Conservation (phyloP, 1,284 basidiomycete species). For the Apiotrichum brassicae region DNA sequence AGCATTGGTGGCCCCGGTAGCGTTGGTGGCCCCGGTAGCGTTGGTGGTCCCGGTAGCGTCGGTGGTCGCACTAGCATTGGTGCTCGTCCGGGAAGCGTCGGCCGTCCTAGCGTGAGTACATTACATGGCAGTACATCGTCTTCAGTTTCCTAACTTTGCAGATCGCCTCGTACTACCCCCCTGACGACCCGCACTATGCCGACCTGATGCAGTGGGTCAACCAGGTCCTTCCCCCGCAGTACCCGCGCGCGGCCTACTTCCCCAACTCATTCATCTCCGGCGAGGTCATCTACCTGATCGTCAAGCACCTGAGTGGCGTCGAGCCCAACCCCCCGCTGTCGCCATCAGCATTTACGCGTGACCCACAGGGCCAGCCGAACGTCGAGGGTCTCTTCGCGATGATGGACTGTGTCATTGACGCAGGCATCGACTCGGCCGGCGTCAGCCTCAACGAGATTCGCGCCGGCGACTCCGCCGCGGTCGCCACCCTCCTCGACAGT, state of each 20-base stretch:
- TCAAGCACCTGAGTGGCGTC: slow-evolving; percentile 42
- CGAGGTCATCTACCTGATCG: slow-evolving; percentile 46
- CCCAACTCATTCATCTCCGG: slow-evolving; percentile 48
- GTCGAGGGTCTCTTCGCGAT: slow-evolving; percentile 82
- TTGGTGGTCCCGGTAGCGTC: too few species aligned
- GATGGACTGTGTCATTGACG: slow-evolving; percentile 81
- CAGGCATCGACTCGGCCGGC: slow-evolving; percentile 75
- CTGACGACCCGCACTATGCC: slow-evolving; percentile 41
- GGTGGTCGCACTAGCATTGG: too few species aligned
- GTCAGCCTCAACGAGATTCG: slow-evolving; percentile 87
- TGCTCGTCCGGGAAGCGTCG: too few species aligned
- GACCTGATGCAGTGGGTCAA: slow-evolving; percentile 80
- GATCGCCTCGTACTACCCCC: slow-evolving; percentile 23
- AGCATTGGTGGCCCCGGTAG: too few species aligned
- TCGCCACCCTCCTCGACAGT: slow-evolving; percentile 67
- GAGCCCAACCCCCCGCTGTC: slow-evolving; percentile 37
- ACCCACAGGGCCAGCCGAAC: slow-evolving; percentile 48
- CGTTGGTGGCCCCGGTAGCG: too few species aligned
- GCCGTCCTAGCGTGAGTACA: slow-evolving; percentile 4
- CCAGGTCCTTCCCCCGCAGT: slow-evolving; percentile 60
- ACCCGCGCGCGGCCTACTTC: slow-evolving; percentile 56
- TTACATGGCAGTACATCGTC: neutral
- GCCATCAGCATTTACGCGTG: slow-evolving; percentile 35
- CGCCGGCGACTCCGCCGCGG: slow-evolving; percentile 68
- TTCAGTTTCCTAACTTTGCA: slow-evolving; percentile 2